These are phyloP conservation scores for Eucalyptus paniculata DNA, from an alignment of 345 rosid species.

Conservation along the genomic window DNA sequence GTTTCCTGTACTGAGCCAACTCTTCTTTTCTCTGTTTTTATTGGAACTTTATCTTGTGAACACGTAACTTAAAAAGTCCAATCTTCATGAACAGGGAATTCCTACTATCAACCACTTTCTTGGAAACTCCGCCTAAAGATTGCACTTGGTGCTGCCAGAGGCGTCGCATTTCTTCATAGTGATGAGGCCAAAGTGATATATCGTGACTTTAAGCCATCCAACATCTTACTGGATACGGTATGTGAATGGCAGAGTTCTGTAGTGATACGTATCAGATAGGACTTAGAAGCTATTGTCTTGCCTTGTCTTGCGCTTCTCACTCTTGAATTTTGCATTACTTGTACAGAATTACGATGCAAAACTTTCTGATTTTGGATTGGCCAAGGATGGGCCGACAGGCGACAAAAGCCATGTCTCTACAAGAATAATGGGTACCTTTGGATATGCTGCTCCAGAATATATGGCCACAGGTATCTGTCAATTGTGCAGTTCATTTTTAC, in stretches of 20 bases:
- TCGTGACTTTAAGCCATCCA: constrained; percentile 83
- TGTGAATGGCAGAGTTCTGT: not conserved
- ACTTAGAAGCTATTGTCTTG: not conserved
- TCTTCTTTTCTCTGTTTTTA: not conserved
- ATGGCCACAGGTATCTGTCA: constrained; percentile 9
- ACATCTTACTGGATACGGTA: constrained; percentile 77
- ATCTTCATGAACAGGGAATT: constrained; percentile 24
- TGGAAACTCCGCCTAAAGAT: constrained; percentile 78
- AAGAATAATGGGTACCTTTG: constrained; percentile 35
- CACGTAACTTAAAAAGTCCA: not conserved
- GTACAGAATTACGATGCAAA: constrained; percentile 26
- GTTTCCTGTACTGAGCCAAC: not conserved
- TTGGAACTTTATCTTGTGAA: not conserved
- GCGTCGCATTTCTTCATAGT: constrained; percentile 87
- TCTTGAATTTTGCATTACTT: not conserved
- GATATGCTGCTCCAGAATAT: constrained; percentile 45
- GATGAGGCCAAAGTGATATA: constrained; percentile 76
- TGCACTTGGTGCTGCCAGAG: constrained; percentile 93
- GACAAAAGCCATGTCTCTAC: constrained; percentile 38
- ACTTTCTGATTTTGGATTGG: constrained; percentile 43
- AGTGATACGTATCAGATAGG: not conserved
- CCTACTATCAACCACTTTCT: constrained; percentile 60
- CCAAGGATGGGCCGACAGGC: constrained; percentile 42
- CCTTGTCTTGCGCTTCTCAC: not conserved
- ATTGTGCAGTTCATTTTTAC: constrained; percentile 12